Percentiles rank a stretch among this genome's conserved stretches.
These are phyloP conservation scores for Lepidium africanum DNA, from an alignment of 345 rosid species.

Conservation along the genomic window DNA sequence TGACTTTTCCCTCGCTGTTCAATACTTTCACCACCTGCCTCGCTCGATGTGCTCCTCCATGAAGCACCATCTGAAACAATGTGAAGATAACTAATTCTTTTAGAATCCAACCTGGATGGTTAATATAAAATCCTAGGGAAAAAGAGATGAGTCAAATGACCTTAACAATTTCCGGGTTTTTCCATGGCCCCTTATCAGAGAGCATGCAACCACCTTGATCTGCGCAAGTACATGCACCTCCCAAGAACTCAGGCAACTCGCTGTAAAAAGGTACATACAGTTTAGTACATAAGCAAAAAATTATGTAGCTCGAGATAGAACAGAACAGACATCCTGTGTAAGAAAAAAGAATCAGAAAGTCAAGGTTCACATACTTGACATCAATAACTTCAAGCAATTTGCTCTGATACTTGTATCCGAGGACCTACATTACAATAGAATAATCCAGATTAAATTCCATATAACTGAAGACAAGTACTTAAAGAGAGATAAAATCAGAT, in stretches of 20 bases:
- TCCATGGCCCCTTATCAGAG: constrained; percentile 37
- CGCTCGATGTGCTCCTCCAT: constrained; percentile 66
- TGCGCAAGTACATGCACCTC: constrained; percentile 31
- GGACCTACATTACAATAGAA: constrained; percentile 50
- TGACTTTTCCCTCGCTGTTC: constrained; percentile 79
- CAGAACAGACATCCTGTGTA: neutral
- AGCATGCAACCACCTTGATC: constrained; percentile 34
- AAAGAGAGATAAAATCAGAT: neutral
- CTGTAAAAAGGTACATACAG: neutral
- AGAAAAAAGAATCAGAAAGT: neutral
- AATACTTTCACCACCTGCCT: constrained; percentile 90
- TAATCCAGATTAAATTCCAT: neutral
- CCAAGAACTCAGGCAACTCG: constrained; percentile 33
- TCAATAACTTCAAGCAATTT: constrained; percentile 95
- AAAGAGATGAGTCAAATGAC: neutral
- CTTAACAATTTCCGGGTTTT: constrained; percentile 32
- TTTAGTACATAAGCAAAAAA: neutral
- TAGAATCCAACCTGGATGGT: neutral
- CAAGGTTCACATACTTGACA: constrained; percentile 43
- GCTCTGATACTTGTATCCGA: constrained; percentile 88
- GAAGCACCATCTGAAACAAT: constrained; percentile 65
- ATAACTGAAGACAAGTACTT: neutral
- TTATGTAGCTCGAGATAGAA: neutral
- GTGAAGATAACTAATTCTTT: constrained; percentile 2
- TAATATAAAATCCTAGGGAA: neutral